Evolutionary conservation across 2,329 filamentous ascomycete species (phyloP).

Genomic region (Lecanicillium sp.): DNA sequence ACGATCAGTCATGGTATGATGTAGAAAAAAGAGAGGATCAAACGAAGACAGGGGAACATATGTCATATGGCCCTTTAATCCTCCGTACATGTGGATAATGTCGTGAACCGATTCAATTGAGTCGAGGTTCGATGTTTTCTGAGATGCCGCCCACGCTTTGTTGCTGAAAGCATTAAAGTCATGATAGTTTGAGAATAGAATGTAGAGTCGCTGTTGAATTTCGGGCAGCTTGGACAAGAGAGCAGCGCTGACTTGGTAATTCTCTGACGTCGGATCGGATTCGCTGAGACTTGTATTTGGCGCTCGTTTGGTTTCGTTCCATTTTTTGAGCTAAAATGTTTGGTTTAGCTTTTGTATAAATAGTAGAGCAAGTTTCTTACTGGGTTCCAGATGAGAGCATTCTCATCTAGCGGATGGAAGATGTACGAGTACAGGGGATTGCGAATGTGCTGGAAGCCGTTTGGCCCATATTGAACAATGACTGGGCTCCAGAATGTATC

Average conservation of each 20-base stretch:
- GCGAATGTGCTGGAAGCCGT: slow-evolving; percentile 47
- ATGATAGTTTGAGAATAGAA: slow-evolving; percentile 60
- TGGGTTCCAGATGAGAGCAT: slow-evolving; percentile 53
- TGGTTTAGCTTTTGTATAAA: neutral
- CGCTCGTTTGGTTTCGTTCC: slow-evolving; percentile 54
- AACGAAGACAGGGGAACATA: slow-evolving; percentile 68
- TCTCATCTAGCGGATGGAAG: slow-evolving; percentile 53
- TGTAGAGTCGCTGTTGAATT: slow-evolving; percentile 59
- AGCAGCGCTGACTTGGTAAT: slow-evolving; percentile 47
- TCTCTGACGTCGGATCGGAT: slow-evolving; percentile 44
- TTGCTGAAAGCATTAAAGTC: slow-evolving; percentile 66
- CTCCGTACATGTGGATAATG: slow-evolving; percentile 54
- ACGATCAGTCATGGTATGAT: slow-evolving; percentile 71
- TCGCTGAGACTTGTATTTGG: slow-evolving; percentile 33
- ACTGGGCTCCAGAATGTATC: slow-evolving; percentile 40
- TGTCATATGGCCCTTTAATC: slow-evolving; percentile 60
- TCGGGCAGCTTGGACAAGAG: slow-evolving; percentile 40
- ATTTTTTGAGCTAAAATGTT: slow-evolving; percentile 46
- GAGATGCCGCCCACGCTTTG: slow-evolving; percentile 52
- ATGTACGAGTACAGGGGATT: slow-evolving; percentile 58
- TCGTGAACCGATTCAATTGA: slow-evolving; percentile 62
- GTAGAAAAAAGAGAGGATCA: slow-evolving; percentile 73
- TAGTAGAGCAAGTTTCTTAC: slow-evolving; percentile 36
- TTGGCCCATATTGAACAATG: slow-evolving; percentile 50
- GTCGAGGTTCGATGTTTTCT: slow-evolving; percentile 47